A percentile compares a stretch with the other conserved stretches of the same genome.
These are phyloP conservation scores for Macrotyloma uniflorum DNA, from an alignment of 306 rosid genomes.

Conservation along the genomic window DNA sequence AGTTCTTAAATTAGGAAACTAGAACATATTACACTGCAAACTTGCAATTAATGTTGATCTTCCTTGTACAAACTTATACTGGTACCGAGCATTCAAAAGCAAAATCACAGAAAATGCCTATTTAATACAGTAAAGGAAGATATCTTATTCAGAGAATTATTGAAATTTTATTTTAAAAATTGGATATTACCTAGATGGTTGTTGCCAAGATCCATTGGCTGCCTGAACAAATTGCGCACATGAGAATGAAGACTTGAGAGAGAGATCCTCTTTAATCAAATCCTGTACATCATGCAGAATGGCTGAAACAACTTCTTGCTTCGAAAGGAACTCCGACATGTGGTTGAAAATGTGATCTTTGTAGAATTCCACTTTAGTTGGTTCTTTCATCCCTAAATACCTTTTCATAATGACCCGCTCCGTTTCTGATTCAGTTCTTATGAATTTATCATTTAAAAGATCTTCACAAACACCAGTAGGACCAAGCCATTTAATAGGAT, in stretches of 20 bases:
- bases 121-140: slow-evolving; percentile 1
- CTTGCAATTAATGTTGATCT: slow-evolving; percentile 17
- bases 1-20: slow-evolving; percentile 14
- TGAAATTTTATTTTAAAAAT: neutral
- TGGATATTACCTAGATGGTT: slow-evolving; percentile 72
- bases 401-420: slow-evolving; percentile 76
- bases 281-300: slow-evolving; percentile 75
- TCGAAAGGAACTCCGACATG: slow-evolving; percentile 70
- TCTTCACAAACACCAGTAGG: slow-evolving; percentile 75
- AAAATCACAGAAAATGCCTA: neutral
- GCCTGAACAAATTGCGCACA: slow-evolving; percentile 76
- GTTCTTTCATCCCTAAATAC: slow-evolving; percentile 74
- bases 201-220: slow-evolving; percentile 93
- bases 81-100: neutral
- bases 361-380: slow-evolving; percentile 78
- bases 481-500: slow-evolving; percentile 87
- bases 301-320: slow-evolving; percentile 60
- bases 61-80: slow-evolving; percentile 17
- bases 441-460: slow-evolving; percentile 79
- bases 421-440: slow-evolving; percentile 79
- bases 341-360: slow-evolving; percentile 72
- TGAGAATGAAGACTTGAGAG: slow-evolving; percentile 67
- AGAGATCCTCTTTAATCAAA: slow-evolving; percentile 72
- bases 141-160: slow-evolving; percentile 8
- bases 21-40: slow-evolving; percentile 19